Evolutionary conservation across 805 yeast genomes (phyloP).

Genomic region (Candida ulmi): DNA sequence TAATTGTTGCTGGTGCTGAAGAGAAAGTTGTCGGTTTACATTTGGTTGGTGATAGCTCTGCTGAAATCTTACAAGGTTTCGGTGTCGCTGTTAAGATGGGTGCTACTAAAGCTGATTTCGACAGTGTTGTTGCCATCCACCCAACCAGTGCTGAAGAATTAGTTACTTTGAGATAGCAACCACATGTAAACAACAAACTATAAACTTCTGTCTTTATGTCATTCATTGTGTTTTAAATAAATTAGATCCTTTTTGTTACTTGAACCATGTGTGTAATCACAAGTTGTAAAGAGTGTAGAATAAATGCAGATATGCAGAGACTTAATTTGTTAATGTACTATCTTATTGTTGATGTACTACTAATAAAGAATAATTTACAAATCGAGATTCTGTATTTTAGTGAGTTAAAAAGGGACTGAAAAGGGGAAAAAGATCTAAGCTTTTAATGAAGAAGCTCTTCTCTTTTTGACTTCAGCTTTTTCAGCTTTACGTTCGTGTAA

Average conservation of each 20-base stretch:
- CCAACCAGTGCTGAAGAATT: constrained; percentile 98
- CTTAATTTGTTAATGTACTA: too few species aligned
- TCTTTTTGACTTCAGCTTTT: constrained; percentile 97
- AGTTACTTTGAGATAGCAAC: constrained; percentile 52
- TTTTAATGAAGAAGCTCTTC: constrained; percentile 99
- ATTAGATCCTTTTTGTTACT: too few species aligned
- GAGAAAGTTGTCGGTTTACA: constrained; percentile 97
- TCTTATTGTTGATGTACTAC: too few species aligned
- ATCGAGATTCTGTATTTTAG: not conserved
- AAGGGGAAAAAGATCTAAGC: constrained; percentile 40
- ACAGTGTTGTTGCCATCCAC: constrained; percentile 94
- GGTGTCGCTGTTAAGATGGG: constrained; percentile 99
- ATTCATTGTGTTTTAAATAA: too few species aligned
- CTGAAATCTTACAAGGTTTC: constrained; percentile 96
- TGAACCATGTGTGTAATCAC: too few species aligned
- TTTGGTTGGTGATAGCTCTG: constrained; percentile 82
- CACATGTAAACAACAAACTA: not conserved
- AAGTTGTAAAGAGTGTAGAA: too few species aligned
- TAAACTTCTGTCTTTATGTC: too few species aligned
- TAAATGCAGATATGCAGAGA: too few species aligned
- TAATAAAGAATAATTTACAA: not conserved
- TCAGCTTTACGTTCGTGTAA: constrained; percentile 97
- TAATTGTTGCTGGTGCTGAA: constrained; percentile 69
- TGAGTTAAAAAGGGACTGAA: not conserved
- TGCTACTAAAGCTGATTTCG: constrained; percentile 95